Evolutionary conservation across 2,329 filamentous ascomycete genomes (phyloP).

Genomic region (Trichophyton rubrum): DNA sequence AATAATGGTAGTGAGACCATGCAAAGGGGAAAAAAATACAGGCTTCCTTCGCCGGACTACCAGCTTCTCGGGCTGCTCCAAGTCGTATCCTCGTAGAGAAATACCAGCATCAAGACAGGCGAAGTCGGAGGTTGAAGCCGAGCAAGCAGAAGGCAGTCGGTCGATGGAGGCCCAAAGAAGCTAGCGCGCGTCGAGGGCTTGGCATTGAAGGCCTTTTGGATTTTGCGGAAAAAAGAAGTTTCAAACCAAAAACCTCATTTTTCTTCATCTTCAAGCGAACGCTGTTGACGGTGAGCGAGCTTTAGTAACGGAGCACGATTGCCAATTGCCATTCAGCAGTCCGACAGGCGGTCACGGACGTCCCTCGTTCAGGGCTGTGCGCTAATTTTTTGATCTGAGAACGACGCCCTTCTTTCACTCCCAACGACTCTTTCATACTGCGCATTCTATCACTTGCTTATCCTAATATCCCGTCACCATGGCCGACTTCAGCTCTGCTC

Average conservation of each 20-base stretch:
- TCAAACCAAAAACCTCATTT: not conserved
- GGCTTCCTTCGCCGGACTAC: not conserved
- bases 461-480: slow-evolving; percentile 19
- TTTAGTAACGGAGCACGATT: not conserved
- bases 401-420: not conserved
- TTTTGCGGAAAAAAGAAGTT: slow-evolving; percentile 2
- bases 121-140: not conserved
- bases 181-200: not conserved
- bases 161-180: not conserved
- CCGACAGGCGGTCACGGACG: not conserved
- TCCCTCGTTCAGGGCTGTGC: not conserved
- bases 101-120: not conserved
- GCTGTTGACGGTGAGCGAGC: not conserved
- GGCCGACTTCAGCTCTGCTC: slow-evolving; percentile 35
- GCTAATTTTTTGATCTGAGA: not conserved
- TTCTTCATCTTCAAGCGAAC: not conserved
- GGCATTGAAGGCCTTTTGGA: not conserved
- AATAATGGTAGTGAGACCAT: not conserved
- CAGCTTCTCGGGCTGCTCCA: not conserved
- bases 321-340: slow-evolving; percentile 1
- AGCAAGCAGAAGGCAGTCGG: not conserved
- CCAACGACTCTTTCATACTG: not conserved
- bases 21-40: not conserved
- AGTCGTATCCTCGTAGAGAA: no score
- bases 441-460: not conserved